A percentile compares a stretch with the other conserved stretches of the same genome.
Evolutionary conservation across 1,284 basidiomycete species (phyloP).

Genomic region (Ganoderma leucocontextum): DNA sequence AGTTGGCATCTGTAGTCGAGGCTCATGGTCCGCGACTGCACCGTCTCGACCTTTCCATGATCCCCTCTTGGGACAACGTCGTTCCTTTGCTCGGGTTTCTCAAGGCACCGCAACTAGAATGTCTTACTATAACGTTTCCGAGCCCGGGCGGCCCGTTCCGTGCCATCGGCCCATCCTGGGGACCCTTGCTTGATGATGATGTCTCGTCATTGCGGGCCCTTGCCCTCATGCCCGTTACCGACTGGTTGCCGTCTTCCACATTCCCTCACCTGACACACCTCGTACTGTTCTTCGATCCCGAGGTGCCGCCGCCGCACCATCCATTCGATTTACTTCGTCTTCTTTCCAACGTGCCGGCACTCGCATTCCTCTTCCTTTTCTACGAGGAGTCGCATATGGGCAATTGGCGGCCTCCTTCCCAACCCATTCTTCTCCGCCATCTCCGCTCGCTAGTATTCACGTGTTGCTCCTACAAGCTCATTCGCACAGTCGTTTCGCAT

Average conservation of each 20-base stretch:
- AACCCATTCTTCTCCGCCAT: background rate
- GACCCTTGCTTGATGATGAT: background rate
- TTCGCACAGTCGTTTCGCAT: background rate
- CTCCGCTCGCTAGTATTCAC: background rate
- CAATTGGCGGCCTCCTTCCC: background rate
- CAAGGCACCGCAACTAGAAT: background rate
- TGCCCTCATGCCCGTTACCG: background rate
- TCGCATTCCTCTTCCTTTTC: background rate
- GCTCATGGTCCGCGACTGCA: background rate
- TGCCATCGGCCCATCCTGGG: background rate
- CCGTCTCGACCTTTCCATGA: background rate
- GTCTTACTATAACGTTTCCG: background rate
- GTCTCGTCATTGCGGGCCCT: background rate
- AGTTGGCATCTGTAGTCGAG: background rate
- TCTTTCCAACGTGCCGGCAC: background rate
- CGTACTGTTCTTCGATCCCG: background rate
- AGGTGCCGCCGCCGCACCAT: background rate
- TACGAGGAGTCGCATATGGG: background rate
- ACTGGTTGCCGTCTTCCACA: background rate
- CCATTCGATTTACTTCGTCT: background rate
- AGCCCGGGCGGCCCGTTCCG: background rate
- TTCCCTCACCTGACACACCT: background rate
- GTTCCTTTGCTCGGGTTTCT: background rate
- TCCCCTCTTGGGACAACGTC: background rate
- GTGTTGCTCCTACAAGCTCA: background rate